phyloP scores from a whole-genome alignment of 2,329 filamentous ascomycete genomes.

The Microdochium bolleyi region DNA sequence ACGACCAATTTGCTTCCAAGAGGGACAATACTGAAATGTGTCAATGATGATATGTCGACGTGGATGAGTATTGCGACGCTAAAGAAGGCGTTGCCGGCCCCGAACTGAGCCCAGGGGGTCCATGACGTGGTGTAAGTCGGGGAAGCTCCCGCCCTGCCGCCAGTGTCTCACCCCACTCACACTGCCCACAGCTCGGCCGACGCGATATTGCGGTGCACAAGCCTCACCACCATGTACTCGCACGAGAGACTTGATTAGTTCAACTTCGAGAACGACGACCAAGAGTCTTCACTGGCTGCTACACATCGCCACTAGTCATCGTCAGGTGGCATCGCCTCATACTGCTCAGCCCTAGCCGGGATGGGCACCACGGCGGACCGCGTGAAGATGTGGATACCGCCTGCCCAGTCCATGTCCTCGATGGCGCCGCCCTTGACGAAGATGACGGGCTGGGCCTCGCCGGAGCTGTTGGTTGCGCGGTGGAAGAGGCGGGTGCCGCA shows the following conservation, averaged over 20 bases:
- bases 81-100: too few species aligned
- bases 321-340: constrained; percentile 13
- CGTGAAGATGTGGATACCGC: constrained; percentile 35
- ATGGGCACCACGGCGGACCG: constrained; percentile 34
- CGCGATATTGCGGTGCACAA: too few species aligned
- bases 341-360: constrained; percentile 17
- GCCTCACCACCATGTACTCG: too few species aligned
- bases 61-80: too few species aligned
- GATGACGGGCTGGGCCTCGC: constrained; percentile 24
- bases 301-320: constrained; percentile 1
- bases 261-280: too few species aligned
- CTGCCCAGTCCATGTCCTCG: constrained; percentile 29
- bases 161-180: neutral
- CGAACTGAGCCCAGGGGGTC: neutral
- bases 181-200: neutral
- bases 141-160: neutral
- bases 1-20: too few species aligned
- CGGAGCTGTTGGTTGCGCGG: constrained; percentile 27
- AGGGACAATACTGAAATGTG: too few species aligned
- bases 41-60: too few species aligned
- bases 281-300: too few species aligned
- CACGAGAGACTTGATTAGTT: too few species aligned
- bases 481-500: constrained; percentile 42
- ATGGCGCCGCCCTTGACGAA: constrained; percentile 39
- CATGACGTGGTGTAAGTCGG: neutral